A percentile compares a stretch with the other conserved stretches of the same genome.
These are phyloP conservation scores for Tylopilus sp. DNA, from an alignment of 768 basidiomycete genomes.

Conservation along the genomic window DNA sequence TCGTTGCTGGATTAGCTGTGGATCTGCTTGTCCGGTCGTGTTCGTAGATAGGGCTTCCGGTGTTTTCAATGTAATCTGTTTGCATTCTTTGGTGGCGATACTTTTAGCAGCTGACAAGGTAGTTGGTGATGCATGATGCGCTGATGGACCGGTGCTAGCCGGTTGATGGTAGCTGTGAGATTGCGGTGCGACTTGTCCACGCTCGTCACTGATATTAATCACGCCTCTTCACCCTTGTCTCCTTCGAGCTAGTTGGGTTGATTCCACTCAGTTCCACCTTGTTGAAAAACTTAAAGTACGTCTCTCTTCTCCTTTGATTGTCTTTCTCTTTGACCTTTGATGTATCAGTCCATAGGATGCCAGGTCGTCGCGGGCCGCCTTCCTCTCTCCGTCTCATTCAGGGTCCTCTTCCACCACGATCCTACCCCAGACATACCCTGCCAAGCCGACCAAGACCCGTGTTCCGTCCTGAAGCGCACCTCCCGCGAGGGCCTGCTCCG, in stretches of 20 bases:
- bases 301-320: too few relatives aligned
- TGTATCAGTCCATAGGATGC: too few relatives aligned
- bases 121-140: too few relatives aligned
- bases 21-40: constrained; percentile 3
- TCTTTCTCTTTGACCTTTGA: too few relatives aligned
- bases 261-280: not conserved
- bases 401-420: constrained; percentile 62
- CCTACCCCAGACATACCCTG: constrained; percentile 58
- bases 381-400: constrained; percentile 56
- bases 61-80: constrained; percentile 11
- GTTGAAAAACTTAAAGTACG: not conserved
- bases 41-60: constrained; percentile 13
- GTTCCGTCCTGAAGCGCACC: constrained; percentile 35
- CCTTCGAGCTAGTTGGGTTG: not conserved
- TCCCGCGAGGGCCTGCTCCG: constrained; percentile 21
- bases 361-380: constrained; percentile 68
- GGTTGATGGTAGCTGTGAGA: too few relatives aligned
- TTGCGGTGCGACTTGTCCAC: too few relatives aligned
- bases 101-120: too few relatives aligned
- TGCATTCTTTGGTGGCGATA: not conserved
- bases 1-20: not conserved
- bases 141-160: too few relatives aligned
- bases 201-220: too few relatives aligned
- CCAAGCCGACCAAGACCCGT: constrained; percentile 63
- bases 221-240: too few relatives aligned